These are phyloP conservation scores for Apium graveolens DNA, from an alignment of 129 eudicot genomes.

Conservation along the genomic window DNA sequence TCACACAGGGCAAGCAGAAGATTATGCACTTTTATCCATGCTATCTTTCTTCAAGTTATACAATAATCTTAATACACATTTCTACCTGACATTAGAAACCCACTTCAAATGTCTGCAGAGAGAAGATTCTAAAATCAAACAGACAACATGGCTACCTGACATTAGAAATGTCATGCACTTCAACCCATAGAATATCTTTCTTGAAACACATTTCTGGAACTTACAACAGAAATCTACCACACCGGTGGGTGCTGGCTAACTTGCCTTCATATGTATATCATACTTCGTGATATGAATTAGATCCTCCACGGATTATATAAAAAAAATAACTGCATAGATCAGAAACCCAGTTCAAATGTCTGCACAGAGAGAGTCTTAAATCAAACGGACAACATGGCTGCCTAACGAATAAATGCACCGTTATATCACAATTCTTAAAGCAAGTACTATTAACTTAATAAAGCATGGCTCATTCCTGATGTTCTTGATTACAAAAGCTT, in stretches of 20 bases:
- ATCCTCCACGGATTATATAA: neutral
- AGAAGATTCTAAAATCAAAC: too few relatives aligned
- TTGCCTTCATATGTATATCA: slow-evolving; percentile 18
- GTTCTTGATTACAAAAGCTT: too few relatives aligned
- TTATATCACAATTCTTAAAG: neutral
- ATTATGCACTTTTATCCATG: too few relatives aligned
- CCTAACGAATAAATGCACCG: neutral
- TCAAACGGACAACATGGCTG: neutral
- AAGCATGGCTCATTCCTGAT: too few relatives aligned
- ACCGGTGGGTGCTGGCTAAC: slow-evolving; percentile 14
- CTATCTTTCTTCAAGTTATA: too few relatives aligned
- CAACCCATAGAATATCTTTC: neutral
- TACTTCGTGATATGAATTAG: neutral
- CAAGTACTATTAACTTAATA: too few relatives aligned
- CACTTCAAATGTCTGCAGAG: too few relatives aligned
- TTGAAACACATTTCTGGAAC: neutral
- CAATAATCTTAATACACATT: too few relatives aligned
- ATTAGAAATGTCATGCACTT: too few relatives aligned
- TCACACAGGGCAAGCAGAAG: too few relatives aligned
- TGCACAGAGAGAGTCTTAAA: neutral
- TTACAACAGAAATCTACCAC: neutral
- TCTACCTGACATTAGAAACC: too few relatives aligned
- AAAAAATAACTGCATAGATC: neutral
- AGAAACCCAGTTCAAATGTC: neutral
- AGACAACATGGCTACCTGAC: too few relatives aligned